phyloP scores from a whole-genome alignment of 805 yeast species.

The Hanseniaspora singularis region DNA sequence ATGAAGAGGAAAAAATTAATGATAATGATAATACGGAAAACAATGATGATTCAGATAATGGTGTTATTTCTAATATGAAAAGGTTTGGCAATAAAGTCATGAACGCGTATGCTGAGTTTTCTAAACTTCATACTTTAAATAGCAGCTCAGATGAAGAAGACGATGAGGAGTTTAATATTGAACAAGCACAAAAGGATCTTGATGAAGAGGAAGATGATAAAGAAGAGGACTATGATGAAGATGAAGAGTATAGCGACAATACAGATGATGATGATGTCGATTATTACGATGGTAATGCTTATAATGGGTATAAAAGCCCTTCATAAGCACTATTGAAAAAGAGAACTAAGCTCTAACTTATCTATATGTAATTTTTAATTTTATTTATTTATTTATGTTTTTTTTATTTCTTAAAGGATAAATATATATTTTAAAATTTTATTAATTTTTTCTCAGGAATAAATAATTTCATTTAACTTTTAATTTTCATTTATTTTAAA shows the following conservation, averaged over 20 bases:
- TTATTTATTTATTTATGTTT: too few species aligned
- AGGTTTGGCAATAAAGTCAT: neutral
- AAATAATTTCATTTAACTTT: neutral
- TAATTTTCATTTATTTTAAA: neutral
- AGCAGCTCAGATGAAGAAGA: conserved; percentile 5
- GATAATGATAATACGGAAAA: conserved; percentile 19
- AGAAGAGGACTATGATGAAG: conserved; percentile 14
- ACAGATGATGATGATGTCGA: too few species aligned
- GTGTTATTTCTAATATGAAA: neutral
- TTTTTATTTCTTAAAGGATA: neutral
- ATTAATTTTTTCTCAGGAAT: neutral
- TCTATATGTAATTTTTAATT: neutral
- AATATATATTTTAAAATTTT: too few species aligned
- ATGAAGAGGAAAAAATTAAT: conserved; percentile 27
- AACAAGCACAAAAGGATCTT: conserved; percentile 16
- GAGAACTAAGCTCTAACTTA: too few species aligned
- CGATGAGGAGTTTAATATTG: conserved; percentile 11
- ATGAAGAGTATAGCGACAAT: too few species aligned
- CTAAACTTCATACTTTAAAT: neutral
- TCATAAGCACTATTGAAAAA: too few species aligned
- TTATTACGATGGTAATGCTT: too few species aligned
- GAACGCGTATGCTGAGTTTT: neutral
- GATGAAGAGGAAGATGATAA: conserved; percentile 19
- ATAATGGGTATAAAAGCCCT: too few species aligned
- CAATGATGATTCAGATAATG: neutral